Percentiles rank a stretch among this genome's conserved stretches.
phyloP scores from a whole-genome alignment of 2,329 filamentous ascomycete genomes.

The Verruconis gallopava region DNA sequence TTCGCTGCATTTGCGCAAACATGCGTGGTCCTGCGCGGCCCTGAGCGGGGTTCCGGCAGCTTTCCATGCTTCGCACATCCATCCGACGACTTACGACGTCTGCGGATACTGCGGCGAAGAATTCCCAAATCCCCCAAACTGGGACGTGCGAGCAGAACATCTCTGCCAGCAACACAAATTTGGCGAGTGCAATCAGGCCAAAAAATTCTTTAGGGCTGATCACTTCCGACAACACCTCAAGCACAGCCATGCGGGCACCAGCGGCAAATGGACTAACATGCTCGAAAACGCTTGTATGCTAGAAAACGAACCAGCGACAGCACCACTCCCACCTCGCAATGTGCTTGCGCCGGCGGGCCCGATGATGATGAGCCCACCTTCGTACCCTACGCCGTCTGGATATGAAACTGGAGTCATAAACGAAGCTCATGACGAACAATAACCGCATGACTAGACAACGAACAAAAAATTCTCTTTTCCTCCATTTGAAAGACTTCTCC shows the following conservation, averaged over 20 bases:
- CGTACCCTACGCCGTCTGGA: background rate
- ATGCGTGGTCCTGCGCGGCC: slow-evolving; percentile 95
- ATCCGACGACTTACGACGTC: slow-evolving; percentile 52
- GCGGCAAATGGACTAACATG: slow-evolving; percentile 98
- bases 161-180: slow-evolving; percentile 91
- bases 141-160: slow-evolving; percentile 77
- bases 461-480: too few species aligned
- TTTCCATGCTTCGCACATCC: slow-evolving; percentile 67
- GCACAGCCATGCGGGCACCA: slow-evolving; percentile 90
- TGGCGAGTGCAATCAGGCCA: slow-evolving; percentile 91
- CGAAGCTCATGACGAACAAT: slow-evolving; percentile 8
- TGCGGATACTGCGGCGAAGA: slow-evolving; percentile 96
- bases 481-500: too few species aligned
- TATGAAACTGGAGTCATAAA: slow-evolving; percentile 7
- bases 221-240: slow-evolving; percentile 98
- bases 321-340: slow-evolving; percentile 4
- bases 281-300: slow-evolving; percentile 94
- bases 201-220: slow-evolving; percentile 95
- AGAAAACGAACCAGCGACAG: slow-evolving; percentile 57
- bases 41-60: slow-evolving; percentile 61
- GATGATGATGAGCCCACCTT: background rate
- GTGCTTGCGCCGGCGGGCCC: background rate
- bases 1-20: slow-evolving; percentile 77
- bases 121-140: slow-evolving; percentile 76
- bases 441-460: too few species aligned